Percentiles rank a stretch among this genome's conserved stretches.
phyloP scores from a whole-genome alignment of 179 eudicot species.

The Amaranthus tricolor region DNA sequence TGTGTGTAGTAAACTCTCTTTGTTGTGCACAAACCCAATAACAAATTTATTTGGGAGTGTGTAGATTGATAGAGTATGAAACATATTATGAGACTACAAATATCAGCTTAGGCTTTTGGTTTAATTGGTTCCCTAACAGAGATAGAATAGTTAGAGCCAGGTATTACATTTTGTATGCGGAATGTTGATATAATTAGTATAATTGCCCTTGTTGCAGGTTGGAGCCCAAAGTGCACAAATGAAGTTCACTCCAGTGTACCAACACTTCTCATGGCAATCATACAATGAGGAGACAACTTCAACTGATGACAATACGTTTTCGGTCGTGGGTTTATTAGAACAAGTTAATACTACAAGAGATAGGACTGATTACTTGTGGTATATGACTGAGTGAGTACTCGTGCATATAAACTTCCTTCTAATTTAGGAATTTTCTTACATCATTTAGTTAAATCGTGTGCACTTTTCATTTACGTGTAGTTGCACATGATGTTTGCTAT shows the following conservation, averaged over 20 bases:
- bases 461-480: no score
- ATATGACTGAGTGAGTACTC: conserved; percentile 76
- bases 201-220: conserved; percentile 41
- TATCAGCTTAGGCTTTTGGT: no score
- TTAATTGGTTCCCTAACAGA: no score
- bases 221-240: conserved; percentile 86
- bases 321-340: conserved; percentile 62
- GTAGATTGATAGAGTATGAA: no score
- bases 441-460: not conserved
- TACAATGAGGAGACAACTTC: conserved; percentile 78
- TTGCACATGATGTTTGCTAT: no score
- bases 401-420: conserved; percentile 1
- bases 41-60: no score
- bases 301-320: conserved; percentile 51
- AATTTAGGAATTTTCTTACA: not conserved
- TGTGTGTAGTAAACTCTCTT: no score
- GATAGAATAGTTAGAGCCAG: no score
- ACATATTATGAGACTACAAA: no score
- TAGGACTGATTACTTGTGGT: conserved; percentile 84
- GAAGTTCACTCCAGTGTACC: conserved; percentile 69
- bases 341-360: conserved; percentile 86
- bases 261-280: conserved; percentile 79
- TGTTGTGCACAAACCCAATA: no score
- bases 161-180: no score
- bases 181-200: not conserved